These are phyloP conservation scores for Zygoascus flipseniorum DNA, from an alignment of 805 yeast species.

Conservation along the genomic window DNA sequence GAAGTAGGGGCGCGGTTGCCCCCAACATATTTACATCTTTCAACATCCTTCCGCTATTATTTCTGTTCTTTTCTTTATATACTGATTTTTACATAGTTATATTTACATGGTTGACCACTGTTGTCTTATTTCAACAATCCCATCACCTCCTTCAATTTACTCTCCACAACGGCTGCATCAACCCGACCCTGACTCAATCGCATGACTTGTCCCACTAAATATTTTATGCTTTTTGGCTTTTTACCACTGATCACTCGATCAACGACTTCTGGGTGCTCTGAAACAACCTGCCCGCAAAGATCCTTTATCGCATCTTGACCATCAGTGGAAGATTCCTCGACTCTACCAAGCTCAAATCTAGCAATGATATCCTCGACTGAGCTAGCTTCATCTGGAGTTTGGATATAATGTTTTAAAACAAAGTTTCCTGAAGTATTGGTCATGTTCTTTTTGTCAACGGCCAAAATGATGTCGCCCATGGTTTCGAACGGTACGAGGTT, in stretches of 20 bases:
- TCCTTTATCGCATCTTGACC: slow-evolving; percentile 31
- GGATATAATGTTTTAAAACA: slow-evolving; percentile 53
- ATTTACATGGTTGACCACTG: background rate
- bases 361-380: slow-evolving; percentile 40
- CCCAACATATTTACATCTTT: no score
- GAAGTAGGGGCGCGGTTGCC: no score
- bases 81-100: background rate
- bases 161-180: slow-evolving; percentile 16
- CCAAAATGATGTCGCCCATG: slow-evolving; percentile 46
- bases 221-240: slow-evolving; percentile 58
- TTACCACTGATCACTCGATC: slow-evolving; percentile 49
- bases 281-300: slow-evolving; percentile 40
- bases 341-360: slow-evolving; percentile 37
- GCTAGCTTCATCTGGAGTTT: slow-evolving; percentile 29
- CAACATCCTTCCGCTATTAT: no score
- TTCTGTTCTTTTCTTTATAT: no score
- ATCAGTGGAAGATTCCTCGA: slow-evolving; percentile 23
- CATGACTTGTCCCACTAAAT: slow-evolving; percentile 80
- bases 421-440: slow-evolving; percentile 62
- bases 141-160: slow-evolving; percentile 2
- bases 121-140: background rate
- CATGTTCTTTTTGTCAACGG: slow-evolving; percentile 41
- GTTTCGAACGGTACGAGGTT: slow-evolving; percentile 32
- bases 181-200: slow-evolving; percentile 63
- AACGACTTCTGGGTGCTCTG: slow-evolving; percentile 45